Percentiles rank a stretch among this genome's conserved stretches.
These are phyloP conservation scores for Wickerhamiella hasegawae DNA, from an alignment of 805 yeast genomes.

Conservation along the genomic window DNA sequence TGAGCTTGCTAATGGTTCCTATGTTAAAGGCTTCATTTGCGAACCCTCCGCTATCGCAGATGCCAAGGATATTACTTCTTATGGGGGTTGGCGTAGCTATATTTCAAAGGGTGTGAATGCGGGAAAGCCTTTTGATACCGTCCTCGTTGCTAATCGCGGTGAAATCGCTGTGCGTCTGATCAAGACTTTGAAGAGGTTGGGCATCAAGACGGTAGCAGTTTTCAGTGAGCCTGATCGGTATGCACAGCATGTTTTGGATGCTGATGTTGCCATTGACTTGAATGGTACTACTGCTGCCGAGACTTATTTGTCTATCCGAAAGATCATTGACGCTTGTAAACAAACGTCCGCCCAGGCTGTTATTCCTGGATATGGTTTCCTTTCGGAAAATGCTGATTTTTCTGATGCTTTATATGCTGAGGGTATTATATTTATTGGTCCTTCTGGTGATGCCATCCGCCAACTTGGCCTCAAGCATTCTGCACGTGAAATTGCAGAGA, in stretches of 20 bases:
- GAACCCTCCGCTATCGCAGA: slow-evolving; percentile 61
- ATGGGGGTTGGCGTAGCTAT: slow-evolving; percentile 79
- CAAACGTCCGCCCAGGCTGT: slow-evolving; percentile 81
- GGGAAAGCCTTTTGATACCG: slow-evolving; percentile 57
- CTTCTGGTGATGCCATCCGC: slow-evolving; percentile 84
- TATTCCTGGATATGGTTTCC: slow-evolving; percentile 93
- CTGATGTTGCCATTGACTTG: slow-evolving; percentile 69
- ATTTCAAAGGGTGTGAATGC: slow-evolving; percentile 18
- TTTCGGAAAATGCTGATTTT: slow-evolving; percentile 92
- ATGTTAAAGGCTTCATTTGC: slow-evolving; percentile 88
- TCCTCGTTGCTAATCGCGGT: slow-evolving; percentile 93
- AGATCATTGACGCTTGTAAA: slow-evolving; percentile 75
- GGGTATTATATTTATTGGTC: slow-evolving; percentile 91
- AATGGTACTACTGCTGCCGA: slow-evolving; percentile 79
- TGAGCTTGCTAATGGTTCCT: slow-evolving; percentile 61
- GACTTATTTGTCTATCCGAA: slow-evolving; percentile 74
- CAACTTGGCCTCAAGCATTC: slow-evolving; percentile 89
- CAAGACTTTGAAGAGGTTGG: slow-evolving; percentile 66
- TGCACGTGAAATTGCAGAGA: slow-evolving; percentile 82
- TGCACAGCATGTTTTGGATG: slow-evolving; percentile 69
- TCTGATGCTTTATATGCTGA: slow-evolving; percentile 73
- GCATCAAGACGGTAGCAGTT: slow-evolving; percentile 68
- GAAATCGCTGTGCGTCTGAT: slow-evolving; percentile 94
- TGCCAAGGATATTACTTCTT: slow-evolving; percentile 64
- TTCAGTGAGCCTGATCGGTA: slow-evolving; percentile 84